Percentiles rank a stretch among this genome's conserved stretches.
Conservation (phyloP, 352 stramenopile genomes). For the Hyaloperonospora arabidopsidis region DNA sequence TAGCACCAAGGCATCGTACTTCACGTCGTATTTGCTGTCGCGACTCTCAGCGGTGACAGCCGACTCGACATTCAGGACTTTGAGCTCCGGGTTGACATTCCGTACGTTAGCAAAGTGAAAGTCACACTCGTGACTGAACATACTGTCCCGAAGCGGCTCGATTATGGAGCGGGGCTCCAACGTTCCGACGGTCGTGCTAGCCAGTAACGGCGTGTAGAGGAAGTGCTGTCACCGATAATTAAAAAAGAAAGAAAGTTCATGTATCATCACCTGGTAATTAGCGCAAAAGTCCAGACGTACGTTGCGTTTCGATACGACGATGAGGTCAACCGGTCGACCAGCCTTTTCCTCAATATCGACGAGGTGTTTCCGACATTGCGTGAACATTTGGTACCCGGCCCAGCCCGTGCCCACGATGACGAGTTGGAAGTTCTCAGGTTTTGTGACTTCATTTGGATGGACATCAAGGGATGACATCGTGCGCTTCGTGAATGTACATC, state of each 20-base stretch:
- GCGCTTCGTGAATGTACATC: slow-evolving; percentile 20
- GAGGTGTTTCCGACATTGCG: slow-evolving; percentile 67
- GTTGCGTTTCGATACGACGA: slow-evolving; percentile 77
- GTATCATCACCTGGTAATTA: neutral
- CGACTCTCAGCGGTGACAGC: slow-evolving; percentile 35
- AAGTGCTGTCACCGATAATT: slow-evolving; percentile 78
- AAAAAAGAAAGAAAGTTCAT: neutral
- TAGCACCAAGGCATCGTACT: slow-evolving; percentile 93
- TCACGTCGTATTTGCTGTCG: slow-evolving; percentile 54
- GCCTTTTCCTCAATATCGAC: slow-evolving; percentile 58
- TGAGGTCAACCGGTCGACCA: slow-evolving; percentile 51
- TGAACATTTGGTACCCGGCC: slow-evolving; percentile 73
- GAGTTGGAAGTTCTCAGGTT: slow-evolving; percentile 61
- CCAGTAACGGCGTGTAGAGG: slow-evolving; percentile 95
- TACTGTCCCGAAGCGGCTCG: slow-evolving; percentile 89
- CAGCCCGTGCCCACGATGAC: slow-evolving; percentile 76
- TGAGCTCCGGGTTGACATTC: slow-evolving; percentile 71
- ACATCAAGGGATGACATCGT: slow-evolving; percentile 18
- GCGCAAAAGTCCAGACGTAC: slow-evolving; percentile 23
- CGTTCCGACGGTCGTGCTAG: slow-evolving; percentile 91
- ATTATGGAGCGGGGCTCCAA: slow-evolving; percentile 96
- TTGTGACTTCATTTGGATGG: slow-evolving; percentile 21
- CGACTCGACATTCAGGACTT: slow-evolving; percentile 61
- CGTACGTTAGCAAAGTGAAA: slow-evolving; percentile 65
- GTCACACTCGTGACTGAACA: slow-evolving; percentile 62